Base-by-base conservation (phyloP, 2,329 filamentous ascomycete species). In the Grosmannia penicillata region DNA sequence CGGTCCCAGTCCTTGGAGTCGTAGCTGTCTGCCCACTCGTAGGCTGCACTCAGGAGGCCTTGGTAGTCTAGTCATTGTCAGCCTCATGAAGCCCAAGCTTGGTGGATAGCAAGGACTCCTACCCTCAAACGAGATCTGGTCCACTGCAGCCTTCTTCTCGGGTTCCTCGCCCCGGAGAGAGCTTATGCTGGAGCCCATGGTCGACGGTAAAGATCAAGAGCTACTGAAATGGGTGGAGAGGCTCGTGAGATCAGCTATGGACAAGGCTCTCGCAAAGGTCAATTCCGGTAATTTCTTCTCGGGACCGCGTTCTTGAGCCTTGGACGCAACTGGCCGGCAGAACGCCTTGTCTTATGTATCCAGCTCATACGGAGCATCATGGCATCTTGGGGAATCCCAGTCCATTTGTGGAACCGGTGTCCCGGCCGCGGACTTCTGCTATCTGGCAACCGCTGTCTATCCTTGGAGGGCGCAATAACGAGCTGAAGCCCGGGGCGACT, bases 21-120 rank as follows among this genome's bases (percentile, higher is more conserved):
- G 56, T 78, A 77, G 60, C 67, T 72, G 53, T 76, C 72, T 40
- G 70, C 72, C 74, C 74, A 78, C 50, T 76, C 68, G 54, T 70
- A 76, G 48, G 63, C 58, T 26, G 63, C 60, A 36, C 63, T 53
- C 42, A 58, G 60, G 50, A 65, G 57, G 36, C 65, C 66, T 51
- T 69, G 61, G 47, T 63, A 65, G 49, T 72, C 68, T 65, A 27
- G 6, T 4, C 6, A 18, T 4, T 10, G 22, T 36, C 21, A 36
- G 33, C 26, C 18, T n/a, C 18, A 24, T 6, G 24, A 4, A 1
- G 10, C 17, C 5, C 11, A 14, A 13, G 19, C 2, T 11, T 1
- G n/a, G 11, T 19, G 3, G 24, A 6, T 17, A n/a, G 7, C 14
- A 3, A 29, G n/a, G 21, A 9, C 6, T 13, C 43, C 6, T 33